Base-by-base conservation (phyloP, 2,329 filamentous ascomycete genomes). In the Hymenoscyphus repandus region DNA sequence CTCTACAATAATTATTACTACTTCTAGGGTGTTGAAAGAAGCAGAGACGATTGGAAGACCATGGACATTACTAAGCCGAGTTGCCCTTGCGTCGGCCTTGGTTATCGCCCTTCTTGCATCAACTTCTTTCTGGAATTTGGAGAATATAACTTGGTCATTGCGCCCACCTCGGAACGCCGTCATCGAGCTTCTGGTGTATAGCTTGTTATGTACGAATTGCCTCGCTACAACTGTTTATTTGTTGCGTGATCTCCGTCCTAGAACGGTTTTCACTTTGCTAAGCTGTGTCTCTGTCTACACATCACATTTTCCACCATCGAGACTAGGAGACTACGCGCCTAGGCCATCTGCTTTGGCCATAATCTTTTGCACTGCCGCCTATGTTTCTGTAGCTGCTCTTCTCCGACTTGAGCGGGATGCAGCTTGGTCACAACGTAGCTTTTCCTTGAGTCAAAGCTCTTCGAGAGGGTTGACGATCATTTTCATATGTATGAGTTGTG, bases 171-270 rank as follows among this genome's bases (percentile, higher is more conserved):
- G 13, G 10, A 33, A 18, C 10, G 36, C 42, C 12, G 39, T 46
- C 9, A 22, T 27, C n/a, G 41, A 45, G 12, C 17, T 54, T n/a
- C 9, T 46, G 13, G 41, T 54, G 30, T 32, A 41, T 22, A 43
- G n/a, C 17, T 13, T 50, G n/a, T 18, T 55, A 18, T 52, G 46
- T 31, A 43, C 46, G 5, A 52, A 42, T 37, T 52, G 41, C 10
- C n/a, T 55, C 6, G 43, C 11, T n/a, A 50, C 52, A 27, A 22
- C 34, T 4, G 39, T 48, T 6, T 55, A 50, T 31, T 33, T 52
- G 31, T 27, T 52, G 40, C 20, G 39, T 22, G 50, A 52, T 41
- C 49, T 52, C 31, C 49, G 52, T 13, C 43, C 52, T 11, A 38
- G 32, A 34, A 44, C 46, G 18, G 33, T 51, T 22, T 32, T 50